phyloP scores from a whole-genome alignment of 208 protist species.

The Herpetomonas tarakana region DNA sequence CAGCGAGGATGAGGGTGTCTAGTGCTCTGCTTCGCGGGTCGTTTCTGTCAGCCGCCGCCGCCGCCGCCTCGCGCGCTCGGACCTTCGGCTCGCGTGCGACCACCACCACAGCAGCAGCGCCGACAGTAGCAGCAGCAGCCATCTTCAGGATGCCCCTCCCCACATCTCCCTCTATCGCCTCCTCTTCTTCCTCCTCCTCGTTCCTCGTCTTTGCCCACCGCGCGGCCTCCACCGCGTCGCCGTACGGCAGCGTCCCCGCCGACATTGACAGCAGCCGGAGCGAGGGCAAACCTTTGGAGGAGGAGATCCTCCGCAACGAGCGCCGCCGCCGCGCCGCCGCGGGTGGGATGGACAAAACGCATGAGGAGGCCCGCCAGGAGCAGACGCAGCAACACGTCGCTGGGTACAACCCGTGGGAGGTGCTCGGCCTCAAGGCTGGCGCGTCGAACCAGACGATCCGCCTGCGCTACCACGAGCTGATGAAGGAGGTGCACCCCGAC shows the following conservation, averaged over 20 bases:
- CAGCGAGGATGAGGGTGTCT: too few relatives aligned
- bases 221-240: constrained; percentile 8
- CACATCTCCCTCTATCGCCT: too few relatives aligned
- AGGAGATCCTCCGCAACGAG: constrained; percentile 38
- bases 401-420: constrained; percentile 86
- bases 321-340: constrained; percentile 16
- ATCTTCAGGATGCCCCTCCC: not conserved
- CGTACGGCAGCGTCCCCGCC: constrained; percentile 53
- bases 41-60: too few relatives aligned
- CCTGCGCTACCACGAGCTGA: constrained; percentile 81
- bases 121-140: not conserved
- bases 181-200: not conserved
- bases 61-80: too few relatives aligned
- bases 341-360: not conserved
- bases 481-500: constrained; percentile 83
- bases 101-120: not conserved
- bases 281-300: constrained; percentile 47
- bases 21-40: too few relatives aligned
- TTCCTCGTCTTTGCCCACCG: not conserved
- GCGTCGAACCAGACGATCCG: constrained; percentile 69
- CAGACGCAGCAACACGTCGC: constrained; percentile 16
- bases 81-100: too few relatives aligned
- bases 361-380: not conserved
- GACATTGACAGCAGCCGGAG: constrained; percentile 60
- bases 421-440: constrained; percentile 77